phyloP scores from a whole-genome alignment of 2,329 filamentous ascomycete species.

The Sclerotinia glacialis region DNA sequence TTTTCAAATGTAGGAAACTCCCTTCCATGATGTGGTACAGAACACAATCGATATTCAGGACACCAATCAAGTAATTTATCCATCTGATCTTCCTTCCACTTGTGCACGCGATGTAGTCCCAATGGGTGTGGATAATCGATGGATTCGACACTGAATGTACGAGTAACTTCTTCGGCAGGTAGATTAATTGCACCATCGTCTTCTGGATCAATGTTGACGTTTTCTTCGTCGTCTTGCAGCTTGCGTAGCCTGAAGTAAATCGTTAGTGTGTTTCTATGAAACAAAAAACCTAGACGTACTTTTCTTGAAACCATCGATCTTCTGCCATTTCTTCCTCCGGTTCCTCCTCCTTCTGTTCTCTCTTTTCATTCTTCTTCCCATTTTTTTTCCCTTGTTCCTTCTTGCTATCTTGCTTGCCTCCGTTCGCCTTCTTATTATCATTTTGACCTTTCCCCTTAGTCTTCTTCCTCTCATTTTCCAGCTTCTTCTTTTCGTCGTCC shows the following conservation, averaged over 20 bases:
- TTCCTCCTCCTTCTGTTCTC: neutral
- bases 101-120: constrained; percentile 37
- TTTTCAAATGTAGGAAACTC: constrained; percentile 15
- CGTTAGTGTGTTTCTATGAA: neutral
- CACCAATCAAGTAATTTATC: constrained; percentile 32
- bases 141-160: constrained; percentile 37
- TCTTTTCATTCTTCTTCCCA: constrained; percentile 26
- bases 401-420: constrained; percentile 1
- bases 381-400: neutral
- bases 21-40: constrained; percentile 14
- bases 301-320: constrained; percentile 38
- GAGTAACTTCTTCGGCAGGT: constrained; percentile 34
- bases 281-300: constrained; percentile 25
- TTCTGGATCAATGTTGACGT: constrained; percentile 27
- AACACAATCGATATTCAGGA: constrained; percentile 34
- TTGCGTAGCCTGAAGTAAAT: constrained; percentile 27
- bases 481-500: constrained; percentile 25
- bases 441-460: neutral
- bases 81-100: constrained; percentile 32
- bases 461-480: neutral
- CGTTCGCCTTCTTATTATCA: neutral
- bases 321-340: constrained; percentile 29
- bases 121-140: constrained; percentile 38
- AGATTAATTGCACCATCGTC: constrained; percentile 34
- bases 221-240: constrained; percentile 29